phyloP scores from a whole-genome alignment of 2,329 filamentous ascomycete genomes.

The Fusarium domesticum region DNA sequence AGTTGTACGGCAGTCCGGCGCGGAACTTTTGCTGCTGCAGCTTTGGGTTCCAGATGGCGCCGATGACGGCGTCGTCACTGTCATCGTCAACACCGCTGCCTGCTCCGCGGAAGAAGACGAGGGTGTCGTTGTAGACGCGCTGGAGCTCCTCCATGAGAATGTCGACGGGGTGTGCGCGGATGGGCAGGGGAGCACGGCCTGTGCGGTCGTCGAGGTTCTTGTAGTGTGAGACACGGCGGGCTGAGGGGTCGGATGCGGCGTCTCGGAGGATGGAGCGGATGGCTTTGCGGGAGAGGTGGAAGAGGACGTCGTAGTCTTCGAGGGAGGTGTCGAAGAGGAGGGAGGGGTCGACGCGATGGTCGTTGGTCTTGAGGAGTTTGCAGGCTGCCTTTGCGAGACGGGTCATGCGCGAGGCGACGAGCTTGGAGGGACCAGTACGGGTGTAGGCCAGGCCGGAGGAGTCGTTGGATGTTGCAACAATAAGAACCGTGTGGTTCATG shows the following conservation, averaged over 20 bases:
- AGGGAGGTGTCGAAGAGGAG: conserved; percentile 70
- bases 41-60: conserved; percentile 58
- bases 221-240: conserved; percentile 54
- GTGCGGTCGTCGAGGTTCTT: conserved; percentile 73
- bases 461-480: conserved; percentile 79
- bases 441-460: conserved; percentile 78
- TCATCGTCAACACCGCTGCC: conserved; percentile 36
- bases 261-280: conserved; percentile 43
- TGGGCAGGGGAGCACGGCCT: conserved; percentile 41
- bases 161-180: conserved; percentile 59
- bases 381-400: conserved; percentile 74
- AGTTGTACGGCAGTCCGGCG: conserved; percentile 67
- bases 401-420: conserved; percentile 81
- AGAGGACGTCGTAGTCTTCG: conserved; percentile 79
- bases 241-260: conserved; percentile 35
- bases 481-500: conserved; percentile 79
- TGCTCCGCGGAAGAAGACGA: conserved; percentile 75
- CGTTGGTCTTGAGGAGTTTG: conserved; percentile 54
- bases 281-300: conserved; percentile 63
- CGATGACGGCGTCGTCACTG: conserved; percentile 48
- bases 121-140: conserved; percentile 60
- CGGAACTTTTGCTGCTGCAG: conserved; percentile 61
- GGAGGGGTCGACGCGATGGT: conserved; percentile 47
- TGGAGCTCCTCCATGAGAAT: conserved; percentile 67
- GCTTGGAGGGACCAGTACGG: conserved; percentile 66